Base-by-base conservation (phyloP, 169 alveolate genomes). In the Plasmodium blacklocki region DNA sequence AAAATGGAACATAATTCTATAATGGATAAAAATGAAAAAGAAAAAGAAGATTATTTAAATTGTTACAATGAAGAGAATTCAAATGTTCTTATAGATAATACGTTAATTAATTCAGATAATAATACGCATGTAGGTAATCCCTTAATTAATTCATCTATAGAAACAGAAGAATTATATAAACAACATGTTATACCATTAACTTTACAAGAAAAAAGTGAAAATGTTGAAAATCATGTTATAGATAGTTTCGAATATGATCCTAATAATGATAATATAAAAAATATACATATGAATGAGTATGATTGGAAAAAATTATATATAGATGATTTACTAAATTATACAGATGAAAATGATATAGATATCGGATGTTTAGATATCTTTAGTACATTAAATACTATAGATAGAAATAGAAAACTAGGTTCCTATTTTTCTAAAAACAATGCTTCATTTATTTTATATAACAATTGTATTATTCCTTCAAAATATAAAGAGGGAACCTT, bases 401-500 rank as follows among this genome's bases (percentile, higher is more conserved):
- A 83, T 68, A 67, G 91, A 49, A 83, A 83, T 56, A 83, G 64
- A 83, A 67, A 54, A 63, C 52, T 83, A 50, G 73, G 91, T 49
- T 67, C 66, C 8, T 63, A 68, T 56, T 83, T 83, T 56, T 54
- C 64, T 32, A 67, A 19, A 23, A 43, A 32, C 6, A 64, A 63
- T 39, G 83, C 91, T 14, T 83, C 74, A 12, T 83, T 83, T 62
- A 83, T 83, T 62, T 54, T 83, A 43, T 83, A 83, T 68, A 83
- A 83, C 52, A 83, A 83, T 72, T 83, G 91, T 60, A 83, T 83
- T 26, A 68, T 83, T 7, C 74, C 91, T 14, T 83, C 91, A 45
- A 83, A 83, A 50, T 83, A 68, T 26, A 14, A 49, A 2, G 62
- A 45, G 15, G 89, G 88, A 14, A 71, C 88, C 43, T 3, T 71